phyloP scores from a whole-genome alignment of 805 yeast genomes.

The Cyberlindnera americana region DNA sequence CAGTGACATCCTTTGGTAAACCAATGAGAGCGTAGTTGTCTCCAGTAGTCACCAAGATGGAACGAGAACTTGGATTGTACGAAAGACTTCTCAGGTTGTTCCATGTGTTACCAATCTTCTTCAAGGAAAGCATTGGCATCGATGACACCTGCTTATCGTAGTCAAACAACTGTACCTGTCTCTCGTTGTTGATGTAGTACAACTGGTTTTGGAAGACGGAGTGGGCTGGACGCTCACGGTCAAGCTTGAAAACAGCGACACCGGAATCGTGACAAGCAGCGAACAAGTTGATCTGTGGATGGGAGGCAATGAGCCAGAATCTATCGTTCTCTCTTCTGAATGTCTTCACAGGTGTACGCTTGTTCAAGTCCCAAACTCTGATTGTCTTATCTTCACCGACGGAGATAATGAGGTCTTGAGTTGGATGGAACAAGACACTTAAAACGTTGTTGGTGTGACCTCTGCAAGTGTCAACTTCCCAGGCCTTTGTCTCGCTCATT shows the following conservation, averaged over 20 bases:
- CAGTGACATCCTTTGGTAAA: slow-evolving; percentile 82
- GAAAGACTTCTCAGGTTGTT: slow-evolving; percentile 78
- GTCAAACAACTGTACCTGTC: slow-evolving; percentile 80
- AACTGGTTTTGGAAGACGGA: slow-evolving; percentile 68
- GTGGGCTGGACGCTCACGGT: slow-evolving; percentile 96
- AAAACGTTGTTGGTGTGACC: slow-evolving; percentile 96
- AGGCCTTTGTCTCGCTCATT: slow-evolving; percentile 95
- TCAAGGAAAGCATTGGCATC: slow-evolving; percentile 77
- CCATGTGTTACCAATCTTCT: slow-evolving; percentile 84
- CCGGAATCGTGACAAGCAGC: slow-evolving; percentile 98
- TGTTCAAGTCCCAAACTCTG: slow-evolving; percentile 95
- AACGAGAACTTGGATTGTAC: slow-evolving; percentile 89
- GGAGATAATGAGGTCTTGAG: slow-evolving; percentile 85
- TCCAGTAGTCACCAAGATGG: slow-evolving; percentile 78
- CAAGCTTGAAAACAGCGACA: slow-evolving; percentile 95
- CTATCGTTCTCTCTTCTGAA: slow-evolving; percentile 92
- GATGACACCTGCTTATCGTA: slow-evolving; percentile 59
- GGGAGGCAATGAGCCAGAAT: slow-evolving; percentile 89
- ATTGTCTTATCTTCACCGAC: slow-evolving; percentile 95
- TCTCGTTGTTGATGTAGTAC: slow-evolving; percentile 75
- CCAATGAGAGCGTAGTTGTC: slow-evolving; percentile 70
- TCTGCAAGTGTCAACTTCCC: slow-evolving; percentile 98
- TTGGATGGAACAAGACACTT: slow-evolving; percentile 87
- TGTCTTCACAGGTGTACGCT: slow-evolving; percentile 89
- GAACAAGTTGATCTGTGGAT: slow-evolving; percentile 86